Base-by-base conservation (phyloP, 2,329 filamentous ascomycete genomes). In the Fusarium buxicola region DNA sequence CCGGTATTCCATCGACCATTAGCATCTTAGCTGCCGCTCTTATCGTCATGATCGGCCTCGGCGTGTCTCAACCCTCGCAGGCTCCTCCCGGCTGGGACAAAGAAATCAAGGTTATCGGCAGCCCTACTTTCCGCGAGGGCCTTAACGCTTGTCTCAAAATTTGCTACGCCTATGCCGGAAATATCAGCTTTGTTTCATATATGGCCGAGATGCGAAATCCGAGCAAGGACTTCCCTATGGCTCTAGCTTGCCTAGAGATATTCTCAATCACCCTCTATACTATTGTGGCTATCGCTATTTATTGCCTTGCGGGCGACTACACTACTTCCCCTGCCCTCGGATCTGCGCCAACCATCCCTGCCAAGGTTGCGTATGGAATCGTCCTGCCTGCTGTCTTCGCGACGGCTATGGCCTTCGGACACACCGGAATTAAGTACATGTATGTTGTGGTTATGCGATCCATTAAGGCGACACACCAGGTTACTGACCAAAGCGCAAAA, bases 151-250 rank as follows among this genome's bases (percentile, higher is more conserved):
- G 70, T 34, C 64, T 72, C 7, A 72, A 72, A 38, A 72, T 73
- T 12, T 69, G 67, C 43, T 73, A 72, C 34, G 71, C 71, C 0
- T 73, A 73, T 12, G 72, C 72, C 2, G 72, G 69, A 5, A 73
- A 74, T 12, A 71, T 71, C 15, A 71, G 69, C 45, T 71, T 70
- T n/a, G 69, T 77, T 13, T 67, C 63, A 0, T 73, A 73, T 12
- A 75, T 76, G 68, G 72, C 72, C 2, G 74, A 76, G 57, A 75
- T 76, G 74, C 66, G 67, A 30, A 69, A 75, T 47, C 74, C 74
- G 0, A 66, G 64, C 10, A 62, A 63, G 8, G 74, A 76, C 47
- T 76, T 75, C 38, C 68, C 71, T 0, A 71, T 71, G 46, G 72
- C 72, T 2, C 56, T 77, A 7, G 58, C 69, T 10, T 68, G 69